Base-by-base conservation (phyloP, 225 moss, liverwort and hornwort genomes). In the Asterella californica region DNA sequence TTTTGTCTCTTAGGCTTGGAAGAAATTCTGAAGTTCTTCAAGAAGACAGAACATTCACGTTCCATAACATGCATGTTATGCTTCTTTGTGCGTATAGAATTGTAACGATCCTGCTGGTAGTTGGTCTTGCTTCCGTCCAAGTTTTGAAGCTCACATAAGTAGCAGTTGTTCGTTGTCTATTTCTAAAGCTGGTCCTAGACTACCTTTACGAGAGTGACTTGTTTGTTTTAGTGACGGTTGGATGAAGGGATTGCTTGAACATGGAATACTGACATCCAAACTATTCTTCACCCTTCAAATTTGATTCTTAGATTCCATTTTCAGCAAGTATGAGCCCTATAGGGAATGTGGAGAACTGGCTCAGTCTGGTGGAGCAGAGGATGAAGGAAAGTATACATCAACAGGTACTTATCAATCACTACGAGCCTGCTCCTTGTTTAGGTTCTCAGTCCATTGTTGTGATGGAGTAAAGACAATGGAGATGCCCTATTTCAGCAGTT, bases 281-380 rank as follows among this genome's bases (percentile, higher is more conserved):
- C 15, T 5, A 29, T 30, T 49, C 12, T 32, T 68, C 46, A 17
- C 14, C 10, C 12, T 71, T 18, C 48, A 21, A 71, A 24, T 42
- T 47, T 71, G 71, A 46, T 69, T 30, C 37, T 60, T 63, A 96
- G 93, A 83, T 96, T 83, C 89, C 87, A 50, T 88, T 96, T 81
- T 87, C 93, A 81, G 84, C 85, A 52, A 82, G 87, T 38, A 93
- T 96, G 95, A 88, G 84, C 80, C 95, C 93, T 48, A 85, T 92
- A 49, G 93, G 93, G 59, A 96, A 96, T 85, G 95, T 96, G 19
- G 93, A 96, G 74, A 85, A 83, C 73, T 96, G 95, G 91, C 83
- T 96, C 15, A 83, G 84, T 84, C 88, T 91, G 85, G 95, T 96
- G 75, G 93, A 96, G 73, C 81, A 81, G 17, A 92, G 90, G 67